Percentiles rank a stretch among this genome's conserved stretches.
phyloP scores from a whole-genome alignment of 2,329 filamentous ascomycete species.

The Ophiostoma fasciatum region DNA sequence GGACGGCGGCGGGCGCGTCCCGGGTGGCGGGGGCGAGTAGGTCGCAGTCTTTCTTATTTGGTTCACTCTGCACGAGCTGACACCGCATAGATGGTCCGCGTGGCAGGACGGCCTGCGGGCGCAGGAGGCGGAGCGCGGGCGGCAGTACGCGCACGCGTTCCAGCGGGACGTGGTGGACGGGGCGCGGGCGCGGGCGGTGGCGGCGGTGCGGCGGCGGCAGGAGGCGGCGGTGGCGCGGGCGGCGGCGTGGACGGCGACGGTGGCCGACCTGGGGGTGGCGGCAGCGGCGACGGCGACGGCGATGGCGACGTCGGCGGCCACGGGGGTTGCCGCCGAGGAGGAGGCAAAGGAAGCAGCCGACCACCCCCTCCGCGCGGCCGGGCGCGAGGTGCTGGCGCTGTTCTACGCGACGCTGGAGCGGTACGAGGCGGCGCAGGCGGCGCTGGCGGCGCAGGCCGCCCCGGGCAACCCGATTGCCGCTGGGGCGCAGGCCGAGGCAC shows the following conservation, averaged over 20 bases:
- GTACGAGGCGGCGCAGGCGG: slow-evolving; percentile 7
- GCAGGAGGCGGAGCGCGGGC: slow-evolving; percentile 9
- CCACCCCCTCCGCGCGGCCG: slow-evolving; percentile 6
- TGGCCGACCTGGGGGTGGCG: background rate
- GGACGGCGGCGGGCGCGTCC: no score
- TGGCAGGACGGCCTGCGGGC: slow-evolving; percentile 7
- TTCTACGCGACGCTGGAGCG: slow-evolving; percentile 4
- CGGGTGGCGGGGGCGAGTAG: background rate
- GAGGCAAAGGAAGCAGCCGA: background rate
- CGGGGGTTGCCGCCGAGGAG: no score
- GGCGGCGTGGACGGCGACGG: slow-evolving; percentile 1
- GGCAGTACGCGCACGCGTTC: slow-evolving; percentile 8
- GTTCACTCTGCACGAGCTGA: background rate
- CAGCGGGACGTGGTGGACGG: slow-evolving; percentile 3
- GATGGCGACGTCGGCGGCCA: background rate
- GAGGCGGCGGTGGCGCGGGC: background rate
- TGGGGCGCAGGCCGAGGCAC: background rate
- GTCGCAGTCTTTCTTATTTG: no score
- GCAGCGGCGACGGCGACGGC: background rate
- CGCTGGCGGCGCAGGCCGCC: background rate
- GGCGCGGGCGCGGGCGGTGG: slow-evolving; percentile 2
- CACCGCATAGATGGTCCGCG: slow-evolving; percentile 1
- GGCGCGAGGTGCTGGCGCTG: slow-evolving; percentile 7
- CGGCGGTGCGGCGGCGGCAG: slow-evolving; percentile 1
- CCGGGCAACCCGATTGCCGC: background rate